Percentiles rank a stretch among this genome's conserved stretches.
Conservation (phyloP, 2,329 filamentous ascomycete species). For the Beauveria sp. region DNA sequence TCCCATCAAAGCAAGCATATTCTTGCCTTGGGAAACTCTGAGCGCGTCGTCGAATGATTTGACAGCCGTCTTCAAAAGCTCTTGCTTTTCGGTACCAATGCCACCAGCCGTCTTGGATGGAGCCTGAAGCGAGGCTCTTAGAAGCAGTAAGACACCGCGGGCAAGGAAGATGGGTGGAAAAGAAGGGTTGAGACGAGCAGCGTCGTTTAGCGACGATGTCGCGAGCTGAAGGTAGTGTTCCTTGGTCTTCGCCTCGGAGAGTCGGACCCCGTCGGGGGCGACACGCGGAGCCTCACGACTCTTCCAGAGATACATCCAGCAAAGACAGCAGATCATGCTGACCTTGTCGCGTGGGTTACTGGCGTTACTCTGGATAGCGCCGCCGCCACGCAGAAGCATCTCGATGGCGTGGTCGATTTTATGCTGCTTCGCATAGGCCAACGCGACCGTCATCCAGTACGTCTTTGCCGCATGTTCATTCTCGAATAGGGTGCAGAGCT, state of each 20-base stretch:
- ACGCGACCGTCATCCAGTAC: slow-evolving; percentile 96
- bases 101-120: slow-evolving; percentile 62
- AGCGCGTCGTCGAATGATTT: slow-evolving; percentile 95
- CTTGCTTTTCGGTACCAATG: slow-evolving; percentile 65
- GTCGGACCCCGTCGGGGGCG: slow-evolving; percentile 52
- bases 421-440: slow-evolving; percentile 93
- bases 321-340: slow-evolving; percentile 74
- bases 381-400: slow-evolving; percentile 65
- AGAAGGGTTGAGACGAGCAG: slow-evolving; percentile 85
- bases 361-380: slow-evolving; percentile 61
- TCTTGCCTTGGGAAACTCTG: slow-evolving; percentile 73
- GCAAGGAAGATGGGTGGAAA: slow-evolving; percentile 89
- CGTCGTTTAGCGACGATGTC: slow-evolving; percentile 89
- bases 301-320: slow-evolving; percentile 88
- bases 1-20: slow-evolving; percentile 87
- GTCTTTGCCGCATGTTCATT: slow-evolving; percentile 86
- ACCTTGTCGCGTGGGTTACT: slow-evolving; percentile 75
- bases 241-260: slow-evolving; percentile 77
- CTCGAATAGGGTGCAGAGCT: slow-evolving; percentile 90
- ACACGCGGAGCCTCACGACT: slow-evolving; percentile 68
- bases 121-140: slow-evolving; percentile 76
- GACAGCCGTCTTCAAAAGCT: slow-evolving; percentile 74
- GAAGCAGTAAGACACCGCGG: slow-evolving; percentile 78
- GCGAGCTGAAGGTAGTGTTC: slow-evolving; percentile 86
- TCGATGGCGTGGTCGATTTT: slow-evolving; percentile 80